These are phyloP conservation scores for Blastocladiella emersonii DNA, from an alignment of 371 early-diverging fungal species.

Conservation along the genomic window DNA sequence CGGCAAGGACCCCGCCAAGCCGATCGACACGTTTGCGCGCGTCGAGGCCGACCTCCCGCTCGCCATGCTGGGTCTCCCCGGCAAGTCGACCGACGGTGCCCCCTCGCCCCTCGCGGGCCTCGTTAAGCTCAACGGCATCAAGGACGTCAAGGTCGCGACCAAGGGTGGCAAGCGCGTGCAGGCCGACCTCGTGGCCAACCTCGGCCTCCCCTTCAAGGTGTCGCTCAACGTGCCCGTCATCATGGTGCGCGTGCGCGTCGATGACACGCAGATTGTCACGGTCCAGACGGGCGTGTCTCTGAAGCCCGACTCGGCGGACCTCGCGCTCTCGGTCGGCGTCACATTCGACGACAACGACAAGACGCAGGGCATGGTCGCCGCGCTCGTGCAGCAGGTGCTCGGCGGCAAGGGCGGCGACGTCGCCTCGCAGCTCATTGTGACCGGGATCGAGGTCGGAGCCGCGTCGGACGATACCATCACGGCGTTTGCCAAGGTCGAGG, in stretches of 20 bases:
- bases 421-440: background rate
- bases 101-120: too few relatives aligned
- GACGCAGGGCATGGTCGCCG: background rate
- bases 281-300: background rate
- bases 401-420: background rate
- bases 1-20: background rate
- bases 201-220: background rate
- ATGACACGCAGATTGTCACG: background rate
- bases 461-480: background rate
- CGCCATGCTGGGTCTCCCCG: background rate
- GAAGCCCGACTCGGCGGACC: background rate
- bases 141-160: background rate
- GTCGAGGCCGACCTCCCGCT: background rate
- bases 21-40: background rate
- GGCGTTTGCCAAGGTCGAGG: background rate
- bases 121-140: background rate
- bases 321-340: background rate
- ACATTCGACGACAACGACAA: background rate
- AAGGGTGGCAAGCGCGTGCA: background rate
- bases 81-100: background rate
- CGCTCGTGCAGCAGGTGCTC: background rate
- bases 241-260: background rate
- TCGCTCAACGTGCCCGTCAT: background rate
- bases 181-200: background rate
- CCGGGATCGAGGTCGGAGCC: background rate